Conservation (phyloP, 495 filamentous ascomycete genomes). For the Tuber melanosporum region DNA sequence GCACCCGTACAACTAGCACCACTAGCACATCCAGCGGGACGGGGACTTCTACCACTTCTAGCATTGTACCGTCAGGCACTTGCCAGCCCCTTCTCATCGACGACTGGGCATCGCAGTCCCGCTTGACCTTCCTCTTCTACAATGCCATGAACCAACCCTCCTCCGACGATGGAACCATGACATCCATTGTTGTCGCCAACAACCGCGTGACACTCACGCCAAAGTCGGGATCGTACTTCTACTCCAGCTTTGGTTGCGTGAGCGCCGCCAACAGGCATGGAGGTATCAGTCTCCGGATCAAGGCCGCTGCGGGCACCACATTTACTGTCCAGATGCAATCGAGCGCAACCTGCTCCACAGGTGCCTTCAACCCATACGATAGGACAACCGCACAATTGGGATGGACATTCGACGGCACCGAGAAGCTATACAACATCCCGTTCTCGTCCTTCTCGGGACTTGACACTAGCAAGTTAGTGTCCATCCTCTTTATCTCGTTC, state of each 20-base stretch:
- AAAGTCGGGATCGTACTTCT: slow-evolving; percentile 52
- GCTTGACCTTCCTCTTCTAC: slow-evolving; percentile 59
- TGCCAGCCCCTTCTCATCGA: slow-evolving; percentile 54
- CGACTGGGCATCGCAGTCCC: slow-evolving; percentile 59
- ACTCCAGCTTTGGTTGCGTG: slow-evolving; percentile 54
- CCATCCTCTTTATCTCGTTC: slow-evolving; percentile 49
- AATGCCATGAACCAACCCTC: slow-evolving; percentile 55
- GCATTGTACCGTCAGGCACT: slow-evolving; percentile 37
- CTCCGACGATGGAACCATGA: slow-evolving; percentile 57
- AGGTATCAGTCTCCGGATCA: slow-evolving; percentile 55
- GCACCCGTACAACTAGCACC: not conserved
- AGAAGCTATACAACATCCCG: slow-evolving; percentile 56
- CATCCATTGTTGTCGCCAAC: slow-evolving; percentile 51
- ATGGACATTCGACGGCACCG: slow-evolving; percentile 57
- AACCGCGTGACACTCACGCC: slow-evolving; percentile 54
- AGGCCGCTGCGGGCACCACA: slow-evolving; percentile 52
- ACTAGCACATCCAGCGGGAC: slow-evolving; percentile 10
- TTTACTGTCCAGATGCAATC: slow-evolving; percentile 52
- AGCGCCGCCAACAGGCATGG: slow-evolving; percentile 50
- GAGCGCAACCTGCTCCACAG: slow-evolving; percentile 45
- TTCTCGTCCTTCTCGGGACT: slow-evolving; percentile 51
- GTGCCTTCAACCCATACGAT: slow-evolving; percentile 42
- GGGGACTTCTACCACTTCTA: slow-evolving; percentile 13
- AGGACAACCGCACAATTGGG: slow-evolving; percentile 49
- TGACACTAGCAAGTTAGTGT: slow-evolving; percentile 50